Evolutionary conservation across 2,329 filamentous ascomycete genomes (phyloP), one percentile per base, ranked within the genome.

Genomic region (Didymella lethalis): DNA sequence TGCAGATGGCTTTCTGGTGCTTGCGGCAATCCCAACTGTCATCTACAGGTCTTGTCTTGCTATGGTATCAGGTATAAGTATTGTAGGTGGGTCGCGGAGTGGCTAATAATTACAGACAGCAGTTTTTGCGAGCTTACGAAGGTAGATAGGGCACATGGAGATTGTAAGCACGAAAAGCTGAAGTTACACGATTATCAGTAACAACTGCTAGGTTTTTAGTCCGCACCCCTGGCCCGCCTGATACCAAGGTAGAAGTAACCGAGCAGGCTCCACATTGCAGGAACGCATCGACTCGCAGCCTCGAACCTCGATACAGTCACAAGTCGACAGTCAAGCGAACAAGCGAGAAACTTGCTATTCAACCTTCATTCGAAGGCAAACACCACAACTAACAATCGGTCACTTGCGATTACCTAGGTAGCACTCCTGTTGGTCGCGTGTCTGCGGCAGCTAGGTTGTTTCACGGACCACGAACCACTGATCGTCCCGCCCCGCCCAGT

Each of bases 381-480:
- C 3, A 28, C n/a, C 18, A 28, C 40, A 2, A 18, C 8, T 34
- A 16, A 8, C 18, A 18, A 11, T 40, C n/a, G n/a, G 10, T 40
- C 11, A n/a, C 8, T 5, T 7, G 6, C 7, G 6, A 18, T 23
- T 23, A 23, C 23, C 23, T 23, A 23, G 23, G 36, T 20, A 40
- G n/a, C 36, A 40, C 32, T 36, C 6, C 8, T 11, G 11, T 6
- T 11, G 18, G 54, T 57, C 34, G 31, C 47, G 47, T 55, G 45
- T 31, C 18, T 23, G 34, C 38, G 23, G 43, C 43, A 52, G 25
- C 23, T 52, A 48, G 1, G 31, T 20, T 47, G 40, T 50, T 41
- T 47, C 48, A 43, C 48, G 41, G 54, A 36, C 28, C 29, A 43
- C 48, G 43, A 48, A 52, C 54, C 29, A 48, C 26, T 57, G 54